These are phyloP conservation scores for Fusarium sp. DNA, from an alignment of 2,329 filamentous ascomycete species.

Conservation along the genomic window DNA sequence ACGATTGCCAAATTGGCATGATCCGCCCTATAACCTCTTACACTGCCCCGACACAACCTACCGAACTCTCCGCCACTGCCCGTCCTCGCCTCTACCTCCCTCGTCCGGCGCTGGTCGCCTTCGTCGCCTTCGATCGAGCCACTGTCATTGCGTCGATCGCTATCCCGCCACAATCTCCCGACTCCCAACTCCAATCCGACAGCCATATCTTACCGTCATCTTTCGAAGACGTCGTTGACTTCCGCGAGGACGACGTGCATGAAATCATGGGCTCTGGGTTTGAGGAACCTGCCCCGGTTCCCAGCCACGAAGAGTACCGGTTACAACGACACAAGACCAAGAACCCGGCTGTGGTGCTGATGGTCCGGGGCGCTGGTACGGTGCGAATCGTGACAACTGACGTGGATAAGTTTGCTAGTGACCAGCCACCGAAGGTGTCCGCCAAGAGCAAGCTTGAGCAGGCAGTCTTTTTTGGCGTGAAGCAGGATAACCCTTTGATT, in stretches of 20 bases:
- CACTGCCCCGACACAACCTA: conserved; percentile 65
- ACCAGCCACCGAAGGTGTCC: conserved; percentile 75
- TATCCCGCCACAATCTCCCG: conserved; percentile 77
- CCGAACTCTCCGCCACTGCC: conserved; percentile 53
- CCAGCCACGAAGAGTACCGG: conserved; percentile 63
- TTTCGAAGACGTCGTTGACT: conserved; percentile 90
- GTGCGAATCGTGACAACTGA: conserved; percentile 73
- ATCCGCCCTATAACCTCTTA: conserved; percentile 79
- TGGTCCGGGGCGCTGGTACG: conserved; percentile 75
- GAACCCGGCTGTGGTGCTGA: conserved; percentile 73
- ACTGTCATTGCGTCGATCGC: conserved; percentile 84
- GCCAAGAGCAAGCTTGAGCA: conserved; percentile 94
- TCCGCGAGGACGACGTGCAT: conserved; percentile 76
- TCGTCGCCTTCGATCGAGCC: conserved; percentile 84
- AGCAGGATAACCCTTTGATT: conserved; percentile 88
- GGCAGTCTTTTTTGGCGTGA: conserved; percentile 91
- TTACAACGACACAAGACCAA: conserved; percentile 70
- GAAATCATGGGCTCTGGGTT: conserved; percentile 76
- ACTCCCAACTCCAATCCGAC: conserved; percentile 81
- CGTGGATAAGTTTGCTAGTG: conserved; percentile 72
- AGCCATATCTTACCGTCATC: conserved; percentile 74
- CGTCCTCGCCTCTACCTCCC: conserved; percentile 83
- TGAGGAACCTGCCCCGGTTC: conserved; percentile 67
- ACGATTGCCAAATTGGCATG: conserved; percentile 71
- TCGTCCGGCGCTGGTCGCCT: conserved; percentile 83